Evolutionary conservation across 2,329 filamentous ascomycete genomes (phyloP), one percentile per base, ranked within the genome.

Genomic region (Ceratocystis diversiconidia): DNA sequence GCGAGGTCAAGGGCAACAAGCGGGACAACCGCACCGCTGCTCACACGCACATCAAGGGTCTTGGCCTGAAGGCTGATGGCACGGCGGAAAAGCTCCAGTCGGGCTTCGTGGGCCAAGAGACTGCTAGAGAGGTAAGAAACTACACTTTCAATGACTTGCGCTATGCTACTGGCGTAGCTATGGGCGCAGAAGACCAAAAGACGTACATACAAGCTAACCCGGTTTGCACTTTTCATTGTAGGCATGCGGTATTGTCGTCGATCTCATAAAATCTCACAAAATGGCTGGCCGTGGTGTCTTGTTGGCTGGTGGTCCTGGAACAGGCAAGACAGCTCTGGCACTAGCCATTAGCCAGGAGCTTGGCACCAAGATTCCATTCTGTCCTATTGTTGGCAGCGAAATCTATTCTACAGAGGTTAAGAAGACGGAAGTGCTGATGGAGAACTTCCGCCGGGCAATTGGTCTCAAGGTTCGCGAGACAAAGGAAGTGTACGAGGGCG

Each of bases 351-450:
- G 90, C 75, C 94, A 97, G 77, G 94, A 99, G 76, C 82, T 99
- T 70, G 94, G 94, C 71, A 96, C 92, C 62, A 97, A 96, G 79
- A 95, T 99, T 66, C 94, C 94, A 5, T 99, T 99, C 75, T 96
- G 94, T 76, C 92, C 92, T 48, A 97, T 99, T 73, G 94, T 96
- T 64, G 94, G 92, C 71, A 96, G 92, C 79, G 94, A 99, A 77
- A 88, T 99, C 72, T 99, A 96, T 79, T 96, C 90, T 71, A 88
- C 92, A 59, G 94, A 99, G 77, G 92, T 99, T 69, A 99, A 99
- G 85, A 99, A 99, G 85, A 99, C 94, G 62, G 94, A 99, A 77
- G 88, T 95, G 70, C 79, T 99, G 74, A 97, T 97, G 94, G 94
- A 99, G 81, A 97, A 97, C 79, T 99, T 99, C 76, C 85, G 94